These are phyloP conservation scores for Dinochytrium kinnereticum DNA, from an alignment of 371 early-diverging fungal genomes.

Conservation along the genomic window DNA sequence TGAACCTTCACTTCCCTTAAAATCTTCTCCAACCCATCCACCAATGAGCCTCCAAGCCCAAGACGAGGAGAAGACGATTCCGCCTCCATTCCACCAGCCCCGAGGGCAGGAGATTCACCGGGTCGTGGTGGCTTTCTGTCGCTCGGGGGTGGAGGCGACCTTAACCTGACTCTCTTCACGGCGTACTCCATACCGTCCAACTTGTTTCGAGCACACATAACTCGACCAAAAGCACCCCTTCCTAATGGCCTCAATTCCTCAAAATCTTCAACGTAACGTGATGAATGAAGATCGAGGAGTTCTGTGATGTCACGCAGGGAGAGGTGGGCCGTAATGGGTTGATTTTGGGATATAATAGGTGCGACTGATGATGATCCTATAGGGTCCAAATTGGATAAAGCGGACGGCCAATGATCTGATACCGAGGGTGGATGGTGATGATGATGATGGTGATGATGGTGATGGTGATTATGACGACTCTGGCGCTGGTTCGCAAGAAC, in stretches of 20 bases:
- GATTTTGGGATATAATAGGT: no score
- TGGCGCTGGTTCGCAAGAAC: no score
- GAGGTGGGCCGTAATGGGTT: no score
- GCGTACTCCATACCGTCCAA: slow-evolving; percentile 89
- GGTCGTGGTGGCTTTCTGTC: background rate
- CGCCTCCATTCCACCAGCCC: background rate
- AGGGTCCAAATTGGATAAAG: no score
- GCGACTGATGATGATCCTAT: no score
- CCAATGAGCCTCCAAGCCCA: slow-evolving; percentile 78
- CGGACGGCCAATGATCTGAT: no score
- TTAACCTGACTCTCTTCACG: slow-evolving; percentile 74
- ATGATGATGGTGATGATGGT: no score
- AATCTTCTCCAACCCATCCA: slow-evolving; percentile 68
- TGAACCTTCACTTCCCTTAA: slow-evolving; percentile 90
- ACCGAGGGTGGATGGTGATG: no score
- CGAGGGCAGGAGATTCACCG: background rate
- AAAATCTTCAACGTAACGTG: slow-evolving; percentile 85
- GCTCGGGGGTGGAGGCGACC: slow-evolving; percentile 15
- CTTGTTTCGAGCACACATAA: slow-evolving; percentile 75
- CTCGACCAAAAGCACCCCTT: slow-evolving; percentile 94
- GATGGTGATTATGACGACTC: no score
- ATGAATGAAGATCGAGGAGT: slow-evolving; percentile 34
- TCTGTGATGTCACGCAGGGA: slow-evolving; percentile 31
- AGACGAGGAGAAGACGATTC: background rate
- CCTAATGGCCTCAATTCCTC: slow-evolving; percentile 78